Conservation (phyloP, 768 basidiomycete genomes). For the Crucibulum laeve region DNA sequence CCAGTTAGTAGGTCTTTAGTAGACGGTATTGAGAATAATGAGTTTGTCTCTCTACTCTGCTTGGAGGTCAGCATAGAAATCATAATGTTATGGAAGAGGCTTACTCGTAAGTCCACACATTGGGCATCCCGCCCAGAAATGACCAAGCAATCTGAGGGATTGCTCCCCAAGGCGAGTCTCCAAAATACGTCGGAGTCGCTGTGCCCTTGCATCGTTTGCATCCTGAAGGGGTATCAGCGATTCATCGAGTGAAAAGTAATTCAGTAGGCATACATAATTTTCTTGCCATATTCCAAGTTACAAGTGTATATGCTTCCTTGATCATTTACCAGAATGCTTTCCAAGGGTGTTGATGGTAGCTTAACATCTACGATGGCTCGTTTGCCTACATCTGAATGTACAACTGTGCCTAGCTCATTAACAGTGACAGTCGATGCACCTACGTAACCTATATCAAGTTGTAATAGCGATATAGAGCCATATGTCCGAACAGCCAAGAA, state of each 20-base stretch:
- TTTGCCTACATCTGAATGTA: conserved; percentile 34
- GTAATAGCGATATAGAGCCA: conserved; percentile 36
- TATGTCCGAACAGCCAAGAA: conserved; percentile 43
- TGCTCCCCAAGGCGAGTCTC: conserved; percentile 38
- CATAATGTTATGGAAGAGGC: conserved; percentile 10
- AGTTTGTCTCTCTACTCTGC: conserved; percentile 9
- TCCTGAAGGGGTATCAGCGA: conserved; percentile 13
- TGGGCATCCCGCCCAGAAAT: conserved; percentile 38
- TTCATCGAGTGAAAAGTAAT: too few relatives aligned
- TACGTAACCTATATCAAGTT: conserved; percentile 14
- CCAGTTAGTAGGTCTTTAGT: conserved; percentile 45
- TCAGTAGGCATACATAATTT: conserved; percentile 35
- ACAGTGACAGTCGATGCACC: conserved; percentile 13
- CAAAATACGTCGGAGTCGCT: conserved; percentile 39
- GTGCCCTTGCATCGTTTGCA: conserved; percentile 3
- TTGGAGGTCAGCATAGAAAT: neutral
- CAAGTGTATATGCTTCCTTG: conserved; percentile 48
- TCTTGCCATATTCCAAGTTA: conserved; percentile 27
- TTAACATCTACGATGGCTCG: conserved; percentile 44
- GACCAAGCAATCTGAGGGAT: conserved; percentile 36
- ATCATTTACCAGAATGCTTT: conserved; percentile 43
- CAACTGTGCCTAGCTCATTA: conserved; percentile 30
- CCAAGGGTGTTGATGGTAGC: conserved; percentile 25
- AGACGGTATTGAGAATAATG: conserved; percentile 30
- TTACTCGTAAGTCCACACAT: conserved; percentile 56